These are phyloP conservation scores for Jaltomata sinuosa DNA, from an alignment of 257 asterid genomes.

Conservation along the genomic window DNA sequence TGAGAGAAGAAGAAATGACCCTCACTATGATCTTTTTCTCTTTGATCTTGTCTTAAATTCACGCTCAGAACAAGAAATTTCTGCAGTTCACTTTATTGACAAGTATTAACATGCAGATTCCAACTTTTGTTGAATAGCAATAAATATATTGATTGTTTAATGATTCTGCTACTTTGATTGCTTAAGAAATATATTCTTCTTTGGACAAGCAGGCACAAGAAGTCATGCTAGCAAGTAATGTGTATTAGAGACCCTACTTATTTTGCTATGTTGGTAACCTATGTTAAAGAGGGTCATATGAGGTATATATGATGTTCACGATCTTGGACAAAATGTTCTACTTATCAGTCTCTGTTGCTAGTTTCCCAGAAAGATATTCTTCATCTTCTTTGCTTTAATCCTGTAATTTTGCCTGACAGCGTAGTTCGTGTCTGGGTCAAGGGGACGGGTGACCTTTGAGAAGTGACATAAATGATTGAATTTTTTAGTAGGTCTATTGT, in stretches of 20 bases:
- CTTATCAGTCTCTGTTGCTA: background rate
- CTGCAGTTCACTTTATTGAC: background rate
- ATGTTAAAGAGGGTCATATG: too few relatives aligned
- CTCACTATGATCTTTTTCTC: background rate
- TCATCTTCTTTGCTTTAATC: conserved; percentile 5
- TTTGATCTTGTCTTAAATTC: background rate
- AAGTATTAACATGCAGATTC: background rate
- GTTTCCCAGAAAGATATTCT: background rate
- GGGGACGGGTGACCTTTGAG: background rate
- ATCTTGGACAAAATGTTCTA: background rate
- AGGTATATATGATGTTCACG: background rate
- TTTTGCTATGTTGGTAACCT: too few relatives aligned
- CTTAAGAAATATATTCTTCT: background rate
- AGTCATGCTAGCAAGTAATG: background rate
- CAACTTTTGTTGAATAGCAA: background rate
- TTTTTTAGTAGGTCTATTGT: background rate
- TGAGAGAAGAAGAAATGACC: background rate
- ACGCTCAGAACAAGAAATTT: background rate
- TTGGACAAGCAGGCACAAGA: background rate
- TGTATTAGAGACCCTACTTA: background rate
- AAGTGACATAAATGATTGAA: background rate
- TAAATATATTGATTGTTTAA: background rate
- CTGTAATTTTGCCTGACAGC: background rate
- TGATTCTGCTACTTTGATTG: background rate
- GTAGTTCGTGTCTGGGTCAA: background rate